These are phyloP conservation scores for Plasmodium reichenowi DNA, from an alignment of 169 alveolate genomes.

Conservation along the genomic window DNA sequence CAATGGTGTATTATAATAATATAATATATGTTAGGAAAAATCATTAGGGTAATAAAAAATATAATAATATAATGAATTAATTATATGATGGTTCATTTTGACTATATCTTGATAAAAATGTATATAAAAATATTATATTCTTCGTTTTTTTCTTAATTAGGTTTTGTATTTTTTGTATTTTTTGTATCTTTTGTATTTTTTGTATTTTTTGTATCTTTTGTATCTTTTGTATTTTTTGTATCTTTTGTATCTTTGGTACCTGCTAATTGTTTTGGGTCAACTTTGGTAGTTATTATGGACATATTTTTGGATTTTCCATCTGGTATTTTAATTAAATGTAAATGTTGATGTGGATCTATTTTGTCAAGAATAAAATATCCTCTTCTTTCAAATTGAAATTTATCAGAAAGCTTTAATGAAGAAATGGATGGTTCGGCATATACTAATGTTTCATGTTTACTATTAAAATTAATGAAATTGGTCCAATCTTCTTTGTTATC, in stretches of 20 bases:
- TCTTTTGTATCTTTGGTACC: constrained; percentile 48
- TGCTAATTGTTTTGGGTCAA: constrained; percentile 41
- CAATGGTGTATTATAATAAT: too few species aligned
- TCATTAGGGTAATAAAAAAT: too few species aligned
- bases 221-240: background rate
- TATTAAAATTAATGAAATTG: constrained; percentile 85
- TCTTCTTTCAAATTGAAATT: constrained; percentile 97
- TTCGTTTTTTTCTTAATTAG: too few species aligned
- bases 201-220: background rate
- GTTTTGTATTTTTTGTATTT: background rate
- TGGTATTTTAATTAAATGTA: constrained; percentile 93
- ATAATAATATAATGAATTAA: too few species aligned
- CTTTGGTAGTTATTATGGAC: constrained; percentile 66
- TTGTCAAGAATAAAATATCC: constrained; percentile 96
- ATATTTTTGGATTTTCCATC: constrained; percentile 90
- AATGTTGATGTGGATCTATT: constrained; percentile 77
- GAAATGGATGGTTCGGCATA: constrained; percentile 89
- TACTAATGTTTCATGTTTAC: constrained; percentile 87
- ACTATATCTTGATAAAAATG: too few species aligned
- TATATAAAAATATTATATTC: too few species aligned
- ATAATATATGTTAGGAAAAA: too few species aligned
- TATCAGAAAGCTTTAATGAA: constrained; percentile 85
- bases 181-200: too few species aligned
- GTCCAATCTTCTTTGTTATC: constrained; percentile 88
- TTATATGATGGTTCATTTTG: too few species aligned